A percentile compares a stretch with the other conserved stretches of the same genome.
Conservation (phyloP, 2,329 filamentous ascomycete species). For the Penicillium decumbens region DNA sequence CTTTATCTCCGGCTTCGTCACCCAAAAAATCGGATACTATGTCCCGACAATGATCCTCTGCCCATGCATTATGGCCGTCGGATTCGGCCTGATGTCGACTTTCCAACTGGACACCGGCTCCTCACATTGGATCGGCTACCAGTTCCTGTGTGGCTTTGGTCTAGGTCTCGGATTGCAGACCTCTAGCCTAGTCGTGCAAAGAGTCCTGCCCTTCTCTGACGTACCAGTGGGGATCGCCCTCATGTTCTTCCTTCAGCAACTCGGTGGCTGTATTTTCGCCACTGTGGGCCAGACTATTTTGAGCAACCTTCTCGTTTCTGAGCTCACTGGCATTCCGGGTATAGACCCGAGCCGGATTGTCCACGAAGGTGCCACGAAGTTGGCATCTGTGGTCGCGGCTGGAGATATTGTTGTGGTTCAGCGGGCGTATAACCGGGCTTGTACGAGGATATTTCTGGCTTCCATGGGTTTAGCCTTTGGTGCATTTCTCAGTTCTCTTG, state of each 20-base stretch:
- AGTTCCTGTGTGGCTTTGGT: conserved; percentile 31
- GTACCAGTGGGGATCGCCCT: conserved; percentile 25
- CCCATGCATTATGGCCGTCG: background rate
- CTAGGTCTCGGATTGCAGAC: conserved; percentile 27
- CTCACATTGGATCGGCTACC: conserved; percentile 31
- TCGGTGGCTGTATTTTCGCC: conserved; percentile 25
- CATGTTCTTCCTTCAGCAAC: conserved; percentile 24
- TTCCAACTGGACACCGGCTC: conserved; percentile 11
- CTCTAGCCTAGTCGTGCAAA: conserved; percentile 24
- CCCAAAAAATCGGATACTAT: background rate
- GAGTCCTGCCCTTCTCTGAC: conserved; percentile 22
- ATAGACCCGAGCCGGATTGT: background rate
- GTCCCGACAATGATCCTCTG: background rate
- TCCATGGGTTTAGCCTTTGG: background rate
- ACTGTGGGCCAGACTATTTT: conserved; percentile 24
- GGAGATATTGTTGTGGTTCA: background rate
- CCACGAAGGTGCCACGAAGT: background rate
- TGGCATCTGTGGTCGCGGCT: background rate
- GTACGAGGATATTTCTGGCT: background rate
- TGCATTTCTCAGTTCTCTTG: background rate
- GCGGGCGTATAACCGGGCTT: background rate
- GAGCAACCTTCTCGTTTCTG: conserved; percentile 13
- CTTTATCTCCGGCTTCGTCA: background rate
- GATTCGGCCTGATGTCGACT: background rate
- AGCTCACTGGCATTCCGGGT: background rate